Conservation (phyloP, 352 stramenopile genomes). For the Pythium brassicae region DNA sequence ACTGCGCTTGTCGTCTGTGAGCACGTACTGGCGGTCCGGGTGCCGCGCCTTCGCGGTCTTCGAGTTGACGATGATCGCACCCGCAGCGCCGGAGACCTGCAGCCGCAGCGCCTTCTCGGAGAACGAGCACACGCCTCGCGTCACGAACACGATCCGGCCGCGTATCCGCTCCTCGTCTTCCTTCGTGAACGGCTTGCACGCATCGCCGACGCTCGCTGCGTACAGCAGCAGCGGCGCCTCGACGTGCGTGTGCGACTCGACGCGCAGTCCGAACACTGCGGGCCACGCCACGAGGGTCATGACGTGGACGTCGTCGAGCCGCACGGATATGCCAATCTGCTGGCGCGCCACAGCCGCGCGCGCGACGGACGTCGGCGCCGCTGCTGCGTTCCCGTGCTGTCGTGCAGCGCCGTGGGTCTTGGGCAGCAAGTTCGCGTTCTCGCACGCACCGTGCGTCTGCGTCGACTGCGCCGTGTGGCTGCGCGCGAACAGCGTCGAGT, state of each 20-base stretch:
- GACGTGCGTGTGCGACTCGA: slow-evolving; percentile 33
- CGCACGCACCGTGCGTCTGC: slow-evolving; percentile 23
- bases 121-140: slow-evolving; percentile 72
- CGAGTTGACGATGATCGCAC: slow-evolving; percentile 69
- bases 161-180: slow-evolving; percentile 17
- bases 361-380: neutral
- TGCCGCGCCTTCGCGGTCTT: slow-evolving; percentile 35
- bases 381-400: neutral
- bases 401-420: neutral
- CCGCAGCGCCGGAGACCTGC: slow-evolving; percentile 48
- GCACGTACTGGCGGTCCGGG: slow-evolving; percentile 52
- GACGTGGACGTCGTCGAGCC: slow-evolving; percentile 51
- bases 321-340: slow-evolving; percentile 58
- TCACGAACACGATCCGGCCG: slow-evolving; percentile 66
- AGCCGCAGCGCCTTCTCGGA: slow-evolving; percentile 66
- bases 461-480: slow-evolving; percentile 1
- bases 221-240: slow-evolving; percentile 57
- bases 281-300: slow-evolving; percentile 65
- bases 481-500: slow-evolving; percentile 47
- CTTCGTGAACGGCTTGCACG: slow-evolving; percentile 31
- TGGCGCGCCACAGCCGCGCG: slow-evolving; percentile 9
- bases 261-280: slow-evolving; percentile 55
- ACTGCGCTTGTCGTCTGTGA: slow-evolving; percentile 49
- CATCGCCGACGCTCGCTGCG: slow-evolving; percentile 33
- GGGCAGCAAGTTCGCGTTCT: slow-evolving; percentile 48